Percentiles rank a stretch among this genome's conserved stretches.
Conservation (phyloP, 2,329 filamentous ascomycete genomes). For the Huntiella abstrusa region DNA sequence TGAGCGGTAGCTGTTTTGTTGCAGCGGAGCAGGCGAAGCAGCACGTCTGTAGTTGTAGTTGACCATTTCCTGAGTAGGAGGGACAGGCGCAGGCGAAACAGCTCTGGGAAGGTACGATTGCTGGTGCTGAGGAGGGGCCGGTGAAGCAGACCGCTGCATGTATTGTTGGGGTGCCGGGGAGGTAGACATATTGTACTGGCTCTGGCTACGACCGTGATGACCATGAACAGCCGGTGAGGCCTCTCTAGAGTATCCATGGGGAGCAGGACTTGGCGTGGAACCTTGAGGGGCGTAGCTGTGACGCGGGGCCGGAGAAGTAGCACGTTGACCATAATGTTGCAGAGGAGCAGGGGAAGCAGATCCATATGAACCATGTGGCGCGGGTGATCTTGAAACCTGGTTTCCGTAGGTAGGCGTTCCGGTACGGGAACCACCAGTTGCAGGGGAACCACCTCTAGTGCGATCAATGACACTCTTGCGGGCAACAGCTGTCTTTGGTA, state of each 20-base stretch:
- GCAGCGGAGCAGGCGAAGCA: slow-evolving; percentile 9
- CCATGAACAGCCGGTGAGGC: slow-evolving; percentile 18
- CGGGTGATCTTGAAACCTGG: slow-evolving; percentile 5
- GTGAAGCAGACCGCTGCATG: slow-evolving; percentile 16
- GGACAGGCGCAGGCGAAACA: slow-evolving; percentile 20
- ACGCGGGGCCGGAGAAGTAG: slow-evolving; percentile 5
- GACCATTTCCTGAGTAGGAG: slow-evolving; percentile 11
- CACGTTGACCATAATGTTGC: slow-evolving; percentile 1
- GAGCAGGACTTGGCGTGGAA: slow-evolving; percentile 14
- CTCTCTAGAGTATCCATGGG: slow-evolving; percentile 11
- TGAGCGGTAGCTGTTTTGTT: slow-evolving; percentile 8
- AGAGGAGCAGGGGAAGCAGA: slow-evolving; percentile 9
- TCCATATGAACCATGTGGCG: slow-evolving; percentile 7
- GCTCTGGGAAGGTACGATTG: slow-evolving; percentile 18
- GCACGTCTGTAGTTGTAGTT: slow-evolving; percentile 15
- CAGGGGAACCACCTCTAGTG: slow-evolving; percentile 5
- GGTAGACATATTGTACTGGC: slow-evolving; percentile 13
- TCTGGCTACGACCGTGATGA: slow-evolving; percentile 11
- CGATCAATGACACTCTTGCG: slow-evolving; percentile 4
- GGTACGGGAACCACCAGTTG: slow-evolving; percentile 1
- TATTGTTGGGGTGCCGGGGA: slow-evolving; percentile 17
- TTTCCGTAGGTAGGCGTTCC: slow-evolving; percentile 7
- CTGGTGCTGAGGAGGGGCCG: slow-evolving; percentile 15
- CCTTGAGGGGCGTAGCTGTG: not conserved
- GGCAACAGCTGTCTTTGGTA: slow-evolving; percentile 6